Evolutionary conservation across 225 moss, liverwort and hornwort genomes (phyloP).

Genomic region (Polytrichum commune): DNA sequence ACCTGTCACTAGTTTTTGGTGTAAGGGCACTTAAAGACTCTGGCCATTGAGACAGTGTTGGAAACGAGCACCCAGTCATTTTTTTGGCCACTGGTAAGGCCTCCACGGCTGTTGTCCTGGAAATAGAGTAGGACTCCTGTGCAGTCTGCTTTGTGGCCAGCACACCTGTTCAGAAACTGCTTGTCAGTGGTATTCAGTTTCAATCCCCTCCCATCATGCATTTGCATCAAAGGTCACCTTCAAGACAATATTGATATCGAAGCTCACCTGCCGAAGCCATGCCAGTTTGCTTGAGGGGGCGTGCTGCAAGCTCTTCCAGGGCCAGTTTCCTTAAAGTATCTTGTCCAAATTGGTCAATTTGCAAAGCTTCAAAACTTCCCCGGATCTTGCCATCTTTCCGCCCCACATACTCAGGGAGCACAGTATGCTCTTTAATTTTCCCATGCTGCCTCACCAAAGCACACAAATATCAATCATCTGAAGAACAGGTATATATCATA

Average conservation of each 20-base stretch:
- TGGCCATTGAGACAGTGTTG: too few species aligned
- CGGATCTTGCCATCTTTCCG: conserved; percentile 10
- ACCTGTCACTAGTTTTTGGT: too few species aligned
- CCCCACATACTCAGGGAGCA: background rate
- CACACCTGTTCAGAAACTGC: conserved; percentile 23
- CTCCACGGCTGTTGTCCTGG: too few species aligned
- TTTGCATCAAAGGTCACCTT: background rate
- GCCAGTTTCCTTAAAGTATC: conserved; percentile 31
- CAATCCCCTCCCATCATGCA: background rate
- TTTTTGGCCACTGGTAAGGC: too few species aligned
- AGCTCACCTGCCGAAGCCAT: conserved; percentile 17
- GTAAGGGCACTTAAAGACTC: too few species aligned
- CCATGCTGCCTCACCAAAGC: conserved; percentile 25
- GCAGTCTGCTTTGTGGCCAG: conserved; percentile 26
- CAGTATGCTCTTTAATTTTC: conserved; percentile 11
- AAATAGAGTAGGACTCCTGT: conserved; percentile 3
- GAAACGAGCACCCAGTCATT: too few species aligned
- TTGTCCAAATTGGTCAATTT: conserved; percentile 21
- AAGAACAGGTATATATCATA: background rate
- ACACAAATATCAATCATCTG: background rate
- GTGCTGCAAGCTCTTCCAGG: conserved; percentile 45
- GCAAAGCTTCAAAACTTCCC: conserved; percentile 8
- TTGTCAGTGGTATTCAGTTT: conserved; percentile 4
- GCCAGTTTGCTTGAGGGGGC: conserved; percentile 23
- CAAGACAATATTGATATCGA: background rate